phyloP scores from a whole-genome alignment of 176 grass and related monocot species.

The Elaeis guineensis region DNA sequence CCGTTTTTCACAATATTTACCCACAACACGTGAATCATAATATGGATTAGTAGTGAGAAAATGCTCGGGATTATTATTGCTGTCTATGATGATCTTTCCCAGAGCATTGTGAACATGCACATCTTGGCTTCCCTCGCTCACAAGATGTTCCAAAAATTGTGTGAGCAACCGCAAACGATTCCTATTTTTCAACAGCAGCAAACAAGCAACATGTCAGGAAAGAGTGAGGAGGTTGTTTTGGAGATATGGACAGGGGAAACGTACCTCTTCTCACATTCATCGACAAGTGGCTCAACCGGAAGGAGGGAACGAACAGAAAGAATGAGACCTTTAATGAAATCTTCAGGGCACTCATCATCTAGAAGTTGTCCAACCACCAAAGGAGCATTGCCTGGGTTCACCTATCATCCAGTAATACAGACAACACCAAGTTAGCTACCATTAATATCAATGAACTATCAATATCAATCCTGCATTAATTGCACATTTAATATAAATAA shows the following conservation, averaged over 20 bases:
- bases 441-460: not conserved
- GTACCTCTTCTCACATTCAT: conserved; percentile 94
- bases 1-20: conserved; percentile 95
- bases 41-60: conserved; percentile 97
- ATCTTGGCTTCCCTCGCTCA: conserved; percentile 92
- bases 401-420: conserved; percentile 29
- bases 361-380: conserved; percentile 87
- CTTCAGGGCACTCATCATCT: conserved; percentile 96
- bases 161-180: conserved; percentile 70
- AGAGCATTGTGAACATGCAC: conserved; percentile 97
- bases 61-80: conserved; percentile 94
- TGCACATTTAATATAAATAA: too few relatives aligned
- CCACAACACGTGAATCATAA: conserved; percentile 90
- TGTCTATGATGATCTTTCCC: conserved; percentile 96
- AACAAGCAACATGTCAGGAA: conserved; percentile 14
- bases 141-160: conserved; percentile 88
- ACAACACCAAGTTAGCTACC: conserved; percentile 6
- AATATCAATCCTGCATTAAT: too few relatives aligned
- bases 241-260: not conserved
- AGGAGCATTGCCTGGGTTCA: conserved; percentile 88
- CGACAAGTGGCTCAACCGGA: conserved; percentile 87
- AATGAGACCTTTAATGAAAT: conserved; percentile 98
- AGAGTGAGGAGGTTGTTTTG: not conserved
- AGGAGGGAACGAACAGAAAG: conserved; percentile 86
- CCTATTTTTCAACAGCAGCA: conserved; percentile 26